phyloP scores from a whole-genome alignment of 768 basidiomycete genomes.

The Boletus edulis region DNA sequence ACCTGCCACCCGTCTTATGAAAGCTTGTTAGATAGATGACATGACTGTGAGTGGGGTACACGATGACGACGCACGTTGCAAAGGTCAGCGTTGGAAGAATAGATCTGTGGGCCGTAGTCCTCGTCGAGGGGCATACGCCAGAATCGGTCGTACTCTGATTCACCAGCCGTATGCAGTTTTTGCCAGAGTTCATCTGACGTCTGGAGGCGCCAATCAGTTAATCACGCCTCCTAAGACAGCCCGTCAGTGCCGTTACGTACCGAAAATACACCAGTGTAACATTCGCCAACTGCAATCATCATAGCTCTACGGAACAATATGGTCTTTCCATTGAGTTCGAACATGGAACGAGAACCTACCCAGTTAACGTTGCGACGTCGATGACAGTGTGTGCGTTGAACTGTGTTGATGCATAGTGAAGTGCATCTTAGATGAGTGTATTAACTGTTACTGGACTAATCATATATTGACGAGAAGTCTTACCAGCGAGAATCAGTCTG shows the following conservation, averaged over 20 bases:
- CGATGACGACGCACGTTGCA: conserved; percentile 46
- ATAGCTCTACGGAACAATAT: conserved; percentile 52
- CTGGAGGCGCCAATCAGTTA: conserved; percentile 30
- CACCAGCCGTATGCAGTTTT: conserved; percentile 64
- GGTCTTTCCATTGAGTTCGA: background rate
- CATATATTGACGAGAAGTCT: conserved; percentile 10
- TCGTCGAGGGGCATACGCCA: conserved; percentile 92
- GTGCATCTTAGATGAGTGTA: conserved; percentile 51
- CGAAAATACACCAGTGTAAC: conserved; percentile 77
- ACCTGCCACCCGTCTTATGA: conserved; percentile 63
- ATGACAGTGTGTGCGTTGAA: conserved; percentile 82
- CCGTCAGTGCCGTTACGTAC: conserved; percentile 35
- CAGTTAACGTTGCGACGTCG: conserved; percentile 86
- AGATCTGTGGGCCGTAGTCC: conserved; percentile 74
- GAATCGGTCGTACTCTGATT: conserved; percentile 75
- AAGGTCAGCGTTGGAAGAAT: conserved; percentile 75
- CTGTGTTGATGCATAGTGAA: conserved; percentile 76
- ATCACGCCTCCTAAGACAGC: background rate
- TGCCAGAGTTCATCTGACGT: conserved; percentile 76
- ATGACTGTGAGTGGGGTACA: background rate
- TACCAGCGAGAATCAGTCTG: conserved; percentile 70
- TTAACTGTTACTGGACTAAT: background rate
- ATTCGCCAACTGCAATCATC: conserved; percentile 68
- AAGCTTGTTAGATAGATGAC: conserved; percentile 1
- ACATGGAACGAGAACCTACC: conserved; percentile 38